Evolutionary conservation across 129 eudicot species (phyloP).

Genomic region (Artemisia argyi): DNA sequence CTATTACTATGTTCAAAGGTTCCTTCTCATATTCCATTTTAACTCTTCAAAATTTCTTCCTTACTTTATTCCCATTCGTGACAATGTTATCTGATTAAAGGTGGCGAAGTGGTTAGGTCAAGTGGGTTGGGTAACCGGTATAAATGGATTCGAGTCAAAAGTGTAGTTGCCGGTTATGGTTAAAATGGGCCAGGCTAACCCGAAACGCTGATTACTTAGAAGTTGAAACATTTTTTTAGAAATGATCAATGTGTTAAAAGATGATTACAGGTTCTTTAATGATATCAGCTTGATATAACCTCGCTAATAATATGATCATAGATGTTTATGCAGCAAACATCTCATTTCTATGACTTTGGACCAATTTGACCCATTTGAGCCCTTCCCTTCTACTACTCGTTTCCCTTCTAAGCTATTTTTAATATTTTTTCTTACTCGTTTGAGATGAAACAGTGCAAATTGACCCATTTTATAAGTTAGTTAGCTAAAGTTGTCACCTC

Average conservation of each 20-base stretch:
- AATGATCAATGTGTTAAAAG: too few relatives aligned
- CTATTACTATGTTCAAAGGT: slow-evolving; percentile 64
- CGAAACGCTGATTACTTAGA: too few relatives aligned
- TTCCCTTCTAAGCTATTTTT: too few relatives aligned
- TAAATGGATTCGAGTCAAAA: not conserved
- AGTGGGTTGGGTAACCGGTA: not conserved
- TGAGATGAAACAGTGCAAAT: not conserved
- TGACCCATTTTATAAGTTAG: not conserved
- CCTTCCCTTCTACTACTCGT: too few relatives aligned
- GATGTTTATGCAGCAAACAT: not conserved
- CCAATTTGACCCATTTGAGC: not conserved
- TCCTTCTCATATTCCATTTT: not conserved
- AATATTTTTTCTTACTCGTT: not conserved
- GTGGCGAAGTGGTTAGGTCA: not conserved
- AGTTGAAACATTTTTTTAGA: too few relatives aligned
- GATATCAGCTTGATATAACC: too few relatives aligned
- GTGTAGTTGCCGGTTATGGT: not conserved
- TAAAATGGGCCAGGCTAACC: not conserved
- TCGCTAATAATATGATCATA: not conserved
- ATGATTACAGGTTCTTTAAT: too few relatives aligned
- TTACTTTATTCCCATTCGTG: not conserved
- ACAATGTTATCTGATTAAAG: not conserved
- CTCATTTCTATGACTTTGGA: not conserved
- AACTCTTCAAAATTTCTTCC: not conserved
- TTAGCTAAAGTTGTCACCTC: not conserved